Conservation (phyloP, 2,329 filamentous ascomycete species). For the Phoma sp. region DNA sequence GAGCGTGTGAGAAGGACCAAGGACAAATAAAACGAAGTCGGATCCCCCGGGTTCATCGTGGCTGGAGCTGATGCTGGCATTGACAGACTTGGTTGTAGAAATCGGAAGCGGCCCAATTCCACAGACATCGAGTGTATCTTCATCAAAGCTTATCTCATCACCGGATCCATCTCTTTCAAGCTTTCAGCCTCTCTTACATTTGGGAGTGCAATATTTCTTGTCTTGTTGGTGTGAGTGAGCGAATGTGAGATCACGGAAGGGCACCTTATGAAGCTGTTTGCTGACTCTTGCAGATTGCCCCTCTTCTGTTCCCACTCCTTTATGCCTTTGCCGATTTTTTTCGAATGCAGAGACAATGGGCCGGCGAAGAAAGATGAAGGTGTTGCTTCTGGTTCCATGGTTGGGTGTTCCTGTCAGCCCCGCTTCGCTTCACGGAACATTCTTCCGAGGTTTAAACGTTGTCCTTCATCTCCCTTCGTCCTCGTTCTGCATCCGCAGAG, state of each 20-base stretch:
- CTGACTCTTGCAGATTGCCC: neutral
- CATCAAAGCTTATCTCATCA: neutral
- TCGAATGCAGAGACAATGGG: neutral
- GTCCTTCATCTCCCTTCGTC: neutral
- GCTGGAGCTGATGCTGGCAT: neutral
- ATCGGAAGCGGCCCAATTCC: neutral
- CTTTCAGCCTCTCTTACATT: neutral
- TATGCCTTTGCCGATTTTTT: neutral
- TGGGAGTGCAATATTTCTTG: neutral
- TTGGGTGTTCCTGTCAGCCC: slow-evolving; percentile 1
- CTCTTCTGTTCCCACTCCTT: neutral
- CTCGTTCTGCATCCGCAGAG: neutral
- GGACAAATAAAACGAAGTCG: neutral
- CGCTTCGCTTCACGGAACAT: slow-evolving; percentile 11
- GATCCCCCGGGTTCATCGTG: neutral
- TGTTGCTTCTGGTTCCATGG: neutral
- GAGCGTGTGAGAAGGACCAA: neutral
- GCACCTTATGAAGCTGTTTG: neutral
- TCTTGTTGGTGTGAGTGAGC: neutral
- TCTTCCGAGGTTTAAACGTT: neutral
- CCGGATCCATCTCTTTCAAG: slow-evolving; percentile 1
- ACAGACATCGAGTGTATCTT: neutral
- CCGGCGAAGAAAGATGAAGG: slow-evolving; percentile 46
- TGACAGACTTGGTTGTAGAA: neutral
- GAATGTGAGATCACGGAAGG: neutral